Base-by-base conservation (phyloP, 495 filamentous ascomycete species). In the Xylaria grammica region DNA sequence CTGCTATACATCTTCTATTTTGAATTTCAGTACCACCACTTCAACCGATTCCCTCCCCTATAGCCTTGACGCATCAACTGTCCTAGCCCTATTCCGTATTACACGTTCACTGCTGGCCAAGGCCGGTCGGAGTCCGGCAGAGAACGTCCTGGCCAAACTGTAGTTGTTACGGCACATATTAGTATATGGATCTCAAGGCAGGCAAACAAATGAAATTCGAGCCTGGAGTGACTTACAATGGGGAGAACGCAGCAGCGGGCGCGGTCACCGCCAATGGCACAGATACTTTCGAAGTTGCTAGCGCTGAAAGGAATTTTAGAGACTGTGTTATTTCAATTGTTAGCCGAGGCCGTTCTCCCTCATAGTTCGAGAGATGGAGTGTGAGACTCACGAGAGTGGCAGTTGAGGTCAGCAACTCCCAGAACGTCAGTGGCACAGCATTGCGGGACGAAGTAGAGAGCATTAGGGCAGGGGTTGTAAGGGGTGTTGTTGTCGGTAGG, bases 391-490 rank as follows among this genome's bases (percentile, higher is more conserved):
- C 79, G 78, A 64, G 51, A 34, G 15, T 27, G 20, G 69, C 79
- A 82, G 67, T 82, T 70, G 49, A 82, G 65, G 63, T 79, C 77
- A 20, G 77, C 78, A 57, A 82, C 64, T 54, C 75, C 74, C n/a
- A 82, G 76, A 48, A 79, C 77, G 55, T 80, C 72, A 26, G 76
- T 72, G 20, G 76, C 76, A 65, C 79, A 82, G 73, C 79, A 81
- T 15, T 70, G 70, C 4, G 71, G 63, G 51, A 26, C 70, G 27
- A 40, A 46, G 40, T 60, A 49, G 42, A 60, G 56, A 19, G 27
- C 42, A 3, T 4, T n/a, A n/a, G 42, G n/a, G 42, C 42, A 59
- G 40, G 42, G 4, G 0, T 7, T 10, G 56, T 46, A 46, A 34
- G 54, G 13, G 22, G n/a, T 3, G 22, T 0, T 4, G n/a, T 4